These are phyloP conservation scores for Russula lepida DNA, from an alignment of 768 basidiomycete species.

Conservation along the genomic window DNA sequence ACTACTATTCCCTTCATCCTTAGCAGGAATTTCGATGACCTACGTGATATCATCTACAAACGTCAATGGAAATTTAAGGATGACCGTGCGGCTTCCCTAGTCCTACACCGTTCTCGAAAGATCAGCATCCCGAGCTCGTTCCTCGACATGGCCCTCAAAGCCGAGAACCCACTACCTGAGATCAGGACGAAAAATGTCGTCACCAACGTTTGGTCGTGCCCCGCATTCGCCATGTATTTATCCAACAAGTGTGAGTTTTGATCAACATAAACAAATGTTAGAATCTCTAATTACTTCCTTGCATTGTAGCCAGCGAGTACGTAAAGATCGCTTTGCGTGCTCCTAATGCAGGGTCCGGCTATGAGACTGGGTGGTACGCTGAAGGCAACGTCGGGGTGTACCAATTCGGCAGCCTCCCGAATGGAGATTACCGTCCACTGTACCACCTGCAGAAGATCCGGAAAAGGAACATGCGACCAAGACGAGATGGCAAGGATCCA, in stretches of 20 bases:
- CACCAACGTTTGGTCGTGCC: constrained; percentile 8
- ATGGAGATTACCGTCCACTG: constrained; percentile 5
- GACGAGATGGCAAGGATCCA: constrained; percentile 10
- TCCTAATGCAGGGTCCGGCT: neutral
- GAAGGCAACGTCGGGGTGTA: constrained; percentile 15
- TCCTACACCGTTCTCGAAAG: constrained; percentile 3
- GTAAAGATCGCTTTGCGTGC: constrained; percentile 11
- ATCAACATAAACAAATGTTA: neutral
- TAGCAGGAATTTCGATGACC: constrained; percentile 1
- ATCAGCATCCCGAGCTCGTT: constrained; percentile 1
- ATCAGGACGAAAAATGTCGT: constrained; percentile 10
- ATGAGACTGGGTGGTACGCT: constrained; percentile 12
- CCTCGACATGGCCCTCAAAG: constrained; percentile 5
- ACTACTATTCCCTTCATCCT: neutral
- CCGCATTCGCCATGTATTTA: constrained; percentile 16
- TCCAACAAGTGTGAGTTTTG: constrained; percentile 8
- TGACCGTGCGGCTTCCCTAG: constrained; percentile 1
- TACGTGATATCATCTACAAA: constrained; percentile 7
- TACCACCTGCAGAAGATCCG: constrained; percentile 3
- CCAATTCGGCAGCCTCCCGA: constrained; percentile 12
- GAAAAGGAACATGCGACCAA: constrained; percentile 1
- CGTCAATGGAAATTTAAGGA: constrained; percentile 11
- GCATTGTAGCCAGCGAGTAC: constrained; percentile 2
- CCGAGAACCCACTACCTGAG: neutral
- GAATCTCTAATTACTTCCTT: neutral